phyloP scores from a whole-genome alignment of 1,284 basidiomycete species.

The Takashimella koratensis region DNA sequence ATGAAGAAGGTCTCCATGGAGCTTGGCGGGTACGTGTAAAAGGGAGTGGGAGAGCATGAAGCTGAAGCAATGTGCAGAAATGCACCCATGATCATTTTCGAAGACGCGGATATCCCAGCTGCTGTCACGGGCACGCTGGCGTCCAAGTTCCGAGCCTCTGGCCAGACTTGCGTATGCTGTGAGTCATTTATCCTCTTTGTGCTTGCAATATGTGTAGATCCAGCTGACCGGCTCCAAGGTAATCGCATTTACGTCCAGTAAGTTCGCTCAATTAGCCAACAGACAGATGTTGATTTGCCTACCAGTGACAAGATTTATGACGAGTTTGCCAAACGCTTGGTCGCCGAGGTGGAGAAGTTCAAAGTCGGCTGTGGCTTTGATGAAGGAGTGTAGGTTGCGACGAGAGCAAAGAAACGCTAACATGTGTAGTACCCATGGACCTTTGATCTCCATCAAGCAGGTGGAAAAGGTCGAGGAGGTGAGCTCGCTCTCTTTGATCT shows the following conservation, averaged over 20 bases:
- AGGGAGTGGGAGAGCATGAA: too few species aligned
- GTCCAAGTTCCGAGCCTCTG: slow-evolving; percentile 85
- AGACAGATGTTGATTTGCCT: too few species aligned
- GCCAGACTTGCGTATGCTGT: slow-evolving; percentile 64
- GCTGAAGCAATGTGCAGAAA: too few species aligned
- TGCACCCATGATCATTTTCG: slow-evolving; percentile 89
- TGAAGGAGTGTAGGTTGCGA: too few species aligned
- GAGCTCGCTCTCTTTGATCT: too few species aligned
- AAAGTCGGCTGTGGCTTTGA: slow-evolving; percentile 84
- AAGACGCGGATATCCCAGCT: slow-evolving; percentile 85
- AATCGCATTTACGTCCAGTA: slow-evolving; percentile 80
- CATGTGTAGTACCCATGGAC: slow-evolving; percentile 94
- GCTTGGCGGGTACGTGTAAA: slow-evolving; percentile 54
- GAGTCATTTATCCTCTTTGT: slow-evolving; percentile 8
- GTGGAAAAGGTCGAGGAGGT: slow-evolving; percentile 73
- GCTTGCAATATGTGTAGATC: too few species aligned
- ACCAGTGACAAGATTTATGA: slow-evolving; percentile 39
- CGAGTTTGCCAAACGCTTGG: slow-evolving; percentile 29
- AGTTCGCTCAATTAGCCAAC: too few species aligned
- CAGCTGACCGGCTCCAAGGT: neutral
- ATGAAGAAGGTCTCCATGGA: slow-evolving; percentile 88
- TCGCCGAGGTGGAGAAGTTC: slow-evolving; percentile 64
- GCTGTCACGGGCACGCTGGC: slow-evolving; percentile 81
- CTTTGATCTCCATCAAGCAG: slow-evolving; percentile 83
- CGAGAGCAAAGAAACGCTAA: too few species aligned